Conservation (phyloP, 371 early-diverging fungal genomes). For the Blastocladiella emersonii region DNA sequence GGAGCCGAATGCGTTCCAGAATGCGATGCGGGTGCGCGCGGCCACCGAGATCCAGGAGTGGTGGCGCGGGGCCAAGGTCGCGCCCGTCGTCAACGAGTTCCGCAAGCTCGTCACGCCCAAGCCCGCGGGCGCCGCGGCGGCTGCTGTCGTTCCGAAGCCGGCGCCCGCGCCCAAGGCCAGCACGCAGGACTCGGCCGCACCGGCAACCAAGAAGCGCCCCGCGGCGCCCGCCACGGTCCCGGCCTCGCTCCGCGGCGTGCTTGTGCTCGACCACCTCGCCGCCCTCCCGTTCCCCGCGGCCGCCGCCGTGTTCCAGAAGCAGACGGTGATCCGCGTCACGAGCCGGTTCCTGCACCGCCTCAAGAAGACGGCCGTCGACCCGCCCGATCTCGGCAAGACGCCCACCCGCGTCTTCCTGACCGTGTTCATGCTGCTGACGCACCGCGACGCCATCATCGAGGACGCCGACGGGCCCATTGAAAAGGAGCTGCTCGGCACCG, state of each 20-base stretch:
- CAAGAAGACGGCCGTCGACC: neutral
- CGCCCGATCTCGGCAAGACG: neutral
- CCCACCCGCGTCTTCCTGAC: constrained; percentile 2
- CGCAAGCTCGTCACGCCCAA: neutral
- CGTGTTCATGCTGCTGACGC: neutral
- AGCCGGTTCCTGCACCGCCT: neutral
- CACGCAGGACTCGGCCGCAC: neutral
- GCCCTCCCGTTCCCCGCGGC: neutral
- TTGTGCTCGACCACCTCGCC: neutral
- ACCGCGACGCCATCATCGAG: neutral
- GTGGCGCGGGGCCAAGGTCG: neutral
- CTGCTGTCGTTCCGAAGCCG: too few species aligned
- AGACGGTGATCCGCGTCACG: neutral
- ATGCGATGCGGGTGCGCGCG: neutral
- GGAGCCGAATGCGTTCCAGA: neutral
- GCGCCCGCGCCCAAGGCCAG: neutral
- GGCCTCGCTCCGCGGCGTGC: neutral
- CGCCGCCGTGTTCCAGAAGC: neutral
- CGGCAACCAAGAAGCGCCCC: neutral
- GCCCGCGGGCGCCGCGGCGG: neutral
- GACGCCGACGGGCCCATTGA: neutral
- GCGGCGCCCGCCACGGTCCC: neutral
- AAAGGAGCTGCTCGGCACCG: constrained; percentile 1
- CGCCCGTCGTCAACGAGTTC: neutral
- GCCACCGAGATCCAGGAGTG: neutral